Percentiles rank a stretch among this genome's conserved stretches.
Evolutionary conservation across 2,329 filamentous ascomycete genomes (phyloP).

Genomic region (Aspergillus thermomutatus): DNA sequence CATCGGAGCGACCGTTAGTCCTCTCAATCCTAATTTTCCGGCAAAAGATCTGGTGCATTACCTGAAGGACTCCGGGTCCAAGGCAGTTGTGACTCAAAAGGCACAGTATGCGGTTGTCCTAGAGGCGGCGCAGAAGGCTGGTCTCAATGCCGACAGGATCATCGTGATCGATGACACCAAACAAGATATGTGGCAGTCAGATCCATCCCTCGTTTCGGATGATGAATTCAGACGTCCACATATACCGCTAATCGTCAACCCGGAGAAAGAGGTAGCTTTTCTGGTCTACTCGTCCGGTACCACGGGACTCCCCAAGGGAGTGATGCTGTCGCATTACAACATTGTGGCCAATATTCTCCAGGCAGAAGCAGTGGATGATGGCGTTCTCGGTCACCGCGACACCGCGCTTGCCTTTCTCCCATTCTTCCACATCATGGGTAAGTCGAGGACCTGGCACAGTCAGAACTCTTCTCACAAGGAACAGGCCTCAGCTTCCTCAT

Average conservation of each 20-base stretch:
- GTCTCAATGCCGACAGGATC: slow-evolving; percentile 6
- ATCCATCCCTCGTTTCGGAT: background rate
- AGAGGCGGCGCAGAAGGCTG: slow-evolving; percentile 7
- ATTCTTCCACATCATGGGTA: slow-evolving; percentile 17
- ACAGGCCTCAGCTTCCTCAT: slow-evolving; percentile 14
- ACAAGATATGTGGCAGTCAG: background rate
- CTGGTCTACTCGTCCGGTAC: slow-evolving; percentile 28
- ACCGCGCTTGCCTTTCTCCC: slow-evolving; percentile 11
- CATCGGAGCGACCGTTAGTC: slow-evolving; percentile 25
- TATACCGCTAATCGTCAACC: slow-evolving; percentile 1
- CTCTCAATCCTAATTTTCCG: slow-evolving; percentile 23
- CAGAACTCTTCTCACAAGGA: too few species aligned
- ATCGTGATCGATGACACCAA: slow-evolving; percentile 9
- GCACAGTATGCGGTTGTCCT: slow-evolving; percentile 3
- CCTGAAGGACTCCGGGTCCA: slow-evolving; percentile 6
- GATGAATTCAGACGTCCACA: background rate
- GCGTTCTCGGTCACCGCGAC: slow-evolving; percentile 8
- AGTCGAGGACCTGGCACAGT: too few species aligned
- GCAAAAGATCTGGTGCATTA: slow-evolving; percentile 18
- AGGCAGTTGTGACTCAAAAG: slow-evolving; percentile 11
- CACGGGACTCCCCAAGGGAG: slow-evolving; percentile 25
- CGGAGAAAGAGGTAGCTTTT: slow-evolving; percentile 12
- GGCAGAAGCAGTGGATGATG: slow-evolving; percentile 3
- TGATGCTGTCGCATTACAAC: slow-evolving; percentile 16
- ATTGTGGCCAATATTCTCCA: slow-evolving; percentile 14